Percentiles rank a stretch among this genome's conserved stretches.
Evolutionary conservation across 2,329 filamentous ascomycete genomes (phyloP).

Genomic region (Triangularia setosa): DNA sequence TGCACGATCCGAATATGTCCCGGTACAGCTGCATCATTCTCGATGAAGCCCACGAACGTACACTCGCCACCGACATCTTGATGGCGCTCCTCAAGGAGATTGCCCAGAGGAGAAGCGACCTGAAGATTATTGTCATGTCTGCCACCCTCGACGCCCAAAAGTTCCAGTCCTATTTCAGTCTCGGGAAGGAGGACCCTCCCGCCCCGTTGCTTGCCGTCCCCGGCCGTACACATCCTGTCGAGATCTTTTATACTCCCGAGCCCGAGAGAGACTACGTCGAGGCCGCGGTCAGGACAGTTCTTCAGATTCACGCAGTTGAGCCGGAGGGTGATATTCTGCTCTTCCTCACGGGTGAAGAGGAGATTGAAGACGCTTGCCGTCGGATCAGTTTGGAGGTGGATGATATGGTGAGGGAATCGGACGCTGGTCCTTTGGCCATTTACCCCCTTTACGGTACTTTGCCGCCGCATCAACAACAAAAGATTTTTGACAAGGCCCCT

Average conservation of each 20-base stretch:
- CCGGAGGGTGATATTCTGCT: conserved; percentile 87
- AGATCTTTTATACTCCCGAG: conserved; percentile 97
- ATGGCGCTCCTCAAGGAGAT: conserved; percentile 96
- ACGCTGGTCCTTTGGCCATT: conserved; percentile 82
- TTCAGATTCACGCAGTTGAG: conserved; percentile 94
- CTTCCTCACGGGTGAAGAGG: conserved; percentile 96
- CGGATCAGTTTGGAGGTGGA: conserved; percentile 90
- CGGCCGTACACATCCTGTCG: conserved; percentile 90
- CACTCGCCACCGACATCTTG: conserved; percentile 91
- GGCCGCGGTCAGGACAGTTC: conserved; percentile 85
- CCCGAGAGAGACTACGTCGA: conserved; percentile 96
- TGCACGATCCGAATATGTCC: conserved; percentile 88
- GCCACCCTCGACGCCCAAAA: conserved; percentile 96
- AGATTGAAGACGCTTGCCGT: conserved; percentile 93
- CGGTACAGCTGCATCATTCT: conserved; percentile 98
- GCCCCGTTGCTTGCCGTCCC: conserved; percentile 91
- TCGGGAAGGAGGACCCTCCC: conserved; percentile 45
- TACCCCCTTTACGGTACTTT: conserved; percentile 94
- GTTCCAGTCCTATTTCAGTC: conserved; percentile 89
- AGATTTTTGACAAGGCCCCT: conserved; percentile 89
- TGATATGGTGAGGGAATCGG: conserved; percentile 85
- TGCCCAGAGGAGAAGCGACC: conserved; percentile 72
- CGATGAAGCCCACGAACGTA: conserved; percentile 97
- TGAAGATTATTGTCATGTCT: conserved; percentile 99
- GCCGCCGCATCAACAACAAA: conserved; percentile 88